Base-by-base conservation (phyloP, 257 asterid species). In the Solanum chiquidenum region DNA sequence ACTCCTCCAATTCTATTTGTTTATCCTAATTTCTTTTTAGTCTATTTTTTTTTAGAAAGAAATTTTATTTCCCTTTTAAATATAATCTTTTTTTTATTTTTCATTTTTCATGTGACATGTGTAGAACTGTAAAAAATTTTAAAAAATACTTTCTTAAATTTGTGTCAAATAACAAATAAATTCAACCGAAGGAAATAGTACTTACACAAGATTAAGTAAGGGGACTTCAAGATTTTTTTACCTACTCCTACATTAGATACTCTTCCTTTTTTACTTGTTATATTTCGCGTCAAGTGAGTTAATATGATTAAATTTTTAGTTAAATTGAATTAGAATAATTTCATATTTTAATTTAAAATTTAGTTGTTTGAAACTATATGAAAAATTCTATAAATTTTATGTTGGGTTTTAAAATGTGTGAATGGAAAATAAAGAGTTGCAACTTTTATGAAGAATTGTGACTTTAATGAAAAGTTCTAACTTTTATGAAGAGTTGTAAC, bases 391-490 rank as follows among this genome's bases (percentile, higher is more conserved):
- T n/a, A 62, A 62, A 4, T 4, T 10, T 62, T 60, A 18, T 55
- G 64, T 18, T 6, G n/a, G 5, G 10, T 2, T 55, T 55, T 2
- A 55, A 55, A 52, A 18, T 1, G n/a, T 18, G 1, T 18, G 11
- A 55, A 55, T 55, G 64, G 0, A 55, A 55, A 55, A 55, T 55
- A 4, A 55, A 18, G n/a, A 55, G 64, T 55, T 55, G 4, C 4
- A 10, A 6, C 4, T 55, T 46, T 46, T 46, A 46, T 46, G 58
- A 46, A 0, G 58, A 46, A 7, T 46, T 46, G 58, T 13, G 58
- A 13, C 1, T 46, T 46, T 46, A 13, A 46, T 46, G 0, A 46
- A 13, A 0, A 46, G 20, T 46, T 13, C 7, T 0, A 3, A 46
- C 20, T 46, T 46, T 46, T 46, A 46, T 46, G 0, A 46, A 12